Evolutionary conservation across 2,329 filamentous ascomycete species (phyloP).

Genomic region (Phoma sp.): DNA sequence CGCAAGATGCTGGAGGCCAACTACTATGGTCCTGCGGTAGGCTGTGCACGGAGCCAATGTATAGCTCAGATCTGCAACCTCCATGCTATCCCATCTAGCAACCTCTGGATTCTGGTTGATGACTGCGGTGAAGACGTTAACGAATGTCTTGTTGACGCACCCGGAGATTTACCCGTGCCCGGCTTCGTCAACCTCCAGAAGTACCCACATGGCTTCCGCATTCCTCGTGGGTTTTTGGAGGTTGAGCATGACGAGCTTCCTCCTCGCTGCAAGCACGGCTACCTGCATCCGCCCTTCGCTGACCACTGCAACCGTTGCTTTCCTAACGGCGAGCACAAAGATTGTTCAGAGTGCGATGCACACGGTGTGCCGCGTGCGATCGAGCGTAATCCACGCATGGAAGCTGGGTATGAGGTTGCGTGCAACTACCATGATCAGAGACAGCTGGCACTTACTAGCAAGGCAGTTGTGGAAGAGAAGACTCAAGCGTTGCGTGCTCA

Average conservation of each 20-base stretch:
- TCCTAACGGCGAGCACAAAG: not conserved
- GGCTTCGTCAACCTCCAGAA: not conserved
- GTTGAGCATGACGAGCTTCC: not conserved
- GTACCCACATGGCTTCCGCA: too few relatives aligned
- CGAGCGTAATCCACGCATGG: not conserved
- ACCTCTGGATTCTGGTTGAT: not conserved
- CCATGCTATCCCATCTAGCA: not conserved
- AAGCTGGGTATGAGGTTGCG: too few relatives aligned
- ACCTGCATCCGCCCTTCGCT: not conserved
- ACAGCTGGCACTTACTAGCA: too few relatives aligned
- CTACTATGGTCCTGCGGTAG: too few relatives aligned
- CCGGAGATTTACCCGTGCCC: not conserved
- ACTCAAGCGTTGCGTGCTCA: too few relatives aligned
- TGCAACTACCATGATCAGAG: too few relatives aligned
- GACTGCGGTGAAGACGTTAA: not conserved
- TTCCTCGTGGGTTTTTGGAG: not conserved
- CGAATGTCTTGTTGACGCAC: not conserved
- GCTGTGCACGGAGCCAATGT: too few relatives aligned
- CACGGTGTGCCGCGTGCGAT: not conserved
- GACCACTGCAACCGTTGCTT: conserved; percentile 3
- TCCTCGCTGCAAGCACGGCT: not conserved
- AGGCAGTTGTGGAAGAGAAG: too few relatives aligned
- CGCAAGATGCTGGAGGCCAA: too few relatives aligned
- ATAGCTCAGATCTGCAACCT: not conserved
- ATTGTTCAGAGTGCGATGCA: not conserved